phyloP scores from a whole-genome alignment of 495 filamentous ascomycete genomes.

The Sordaria brevicollis region DNA sequence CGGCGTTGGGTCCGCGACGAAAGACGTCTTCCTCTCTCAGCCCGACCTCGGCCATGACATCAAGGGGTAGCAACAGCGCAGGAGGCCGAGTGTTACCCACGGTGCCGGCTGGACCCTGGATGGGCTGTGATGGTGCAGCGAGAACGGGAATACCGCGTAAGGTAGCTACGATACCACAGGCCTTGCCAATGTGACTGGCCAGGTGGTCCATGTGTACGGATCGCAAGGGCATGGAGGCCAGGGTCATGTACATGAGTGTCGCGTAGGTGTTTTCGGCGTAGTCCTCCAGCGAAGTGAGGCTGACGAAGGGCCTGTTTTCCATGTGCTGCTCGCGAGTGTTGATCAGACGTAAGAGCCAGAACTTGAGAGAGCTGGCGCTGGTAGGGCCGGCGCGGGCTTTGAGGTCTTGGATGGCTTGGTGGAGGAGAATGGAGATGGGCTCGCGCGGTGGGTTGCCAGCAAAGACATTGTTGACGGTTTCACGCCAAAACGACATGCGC shows the following conservation, averaged over 20 bases:
- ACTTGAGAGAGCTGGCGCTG: slow-evolving; percentile 55
- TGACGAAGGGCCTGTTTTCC: slow-evolving; percentile 70
- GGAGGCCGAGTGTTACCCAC: slow-evolving; percentile 29
- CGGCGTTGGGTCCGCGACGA: slow-evolving; percentile 62
- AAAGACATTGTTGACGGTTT: slow-evolving; percentile 64
- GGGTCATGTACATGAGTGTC: slow-evolving; percentile 80
- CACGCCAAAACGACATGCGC: slow-evolving; percentile 92
- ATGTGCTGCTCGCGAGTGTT: slow-evolving; percentile 71
- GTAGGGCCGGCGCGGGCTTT: slow-evolving; percentile 36
- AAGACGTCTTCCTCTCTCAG: slow-evolving; percentile 84
- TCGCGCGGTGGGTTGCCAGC: slow-evolving; percentile 69
- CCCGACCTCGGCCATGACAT: slow-evolving; percentile 73
- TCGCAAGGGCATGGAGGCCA: slow-evolving; percentile 63
- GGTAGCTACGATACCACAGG: slow-evolving; percentile 74
- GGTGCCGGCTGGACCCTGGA: slow-evolving; percentile 27
- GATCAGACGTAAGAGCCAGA: slow-evolving; percentile 73
- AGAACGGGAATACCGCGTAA: slow-evolving; percentile 75
- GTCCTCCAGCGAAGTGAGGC: slow-evolving; percentile 61
- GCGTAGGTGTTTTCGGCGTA: slow-evolving; percentile 94
- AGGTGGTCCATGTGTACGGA: slow-evolving; percentile 86
- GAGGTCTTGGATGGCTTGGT: slow-evolving; percentile 56
- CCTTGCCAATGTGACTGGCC: slow-evolving; percentile 89
- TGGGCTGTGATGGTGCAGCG: slow-evolving; percentile 60
- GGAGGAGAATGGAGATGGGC: slow-evolving; percentile 77
- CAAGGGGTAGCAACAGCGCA: slow-evolving; percentile 61